Evolutionary conservation across 2,329 filamentous ascomycete genomes (phyloP).

Genomic region (Apiospora malaysiana): DNA sequence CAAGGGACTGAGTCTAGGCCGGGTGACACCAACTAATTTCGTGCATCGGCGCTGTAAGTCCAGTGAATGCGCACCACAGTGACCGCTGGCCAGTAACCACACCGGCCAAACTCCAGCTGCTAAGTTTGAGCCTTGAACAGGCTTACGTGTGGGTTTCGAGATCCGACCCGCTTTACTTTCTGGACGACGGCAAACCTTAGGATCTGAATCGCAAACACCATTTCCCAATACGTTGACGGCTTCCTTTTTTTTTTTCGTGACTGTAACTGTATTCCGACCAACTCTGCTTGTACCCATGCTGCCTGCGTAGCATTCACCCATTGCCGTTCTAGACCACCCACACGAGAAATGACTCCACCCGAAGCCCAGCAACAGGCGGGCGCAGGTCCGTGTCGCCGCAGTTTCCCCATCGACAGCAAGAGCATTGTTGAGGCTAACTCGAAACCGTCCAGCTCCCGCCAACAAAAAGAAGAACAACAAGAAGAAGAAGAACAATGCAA

Average conservation of each 20-base stretch:
- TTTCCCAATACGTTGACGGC: not conserved
- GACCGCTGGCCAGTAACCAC: not conserved
- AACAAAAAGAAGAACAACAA: slow-evolving; percentile 64
- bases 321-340: slow-evolving; percentile 9
- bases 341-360: slow-evolving; percentile 38
- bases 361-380: slow-evolving; percentile 38
- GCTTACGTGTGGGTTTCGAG: slow-evolving; percentile 32
- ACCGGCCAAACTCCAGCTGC: slow-evolving; percentile 9
- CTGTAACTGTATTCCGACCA: not conserved
- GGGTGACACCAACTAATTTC: slow-evolving; percentile 8
- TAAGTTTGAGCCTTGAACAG: slow-evolving; percentile 25
- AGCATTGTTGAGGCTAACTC: slow-evolving; percentile 20
- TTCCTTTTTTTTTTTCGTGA: not conserved
- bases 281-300: not conserved
- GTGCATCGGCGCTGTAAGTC: slow-evolving; percentile 10
- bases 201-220: slow-evolving; percentile 16
- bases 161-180: slow-evolving; percentile 21
- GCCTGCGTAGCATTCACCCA: not conserved
- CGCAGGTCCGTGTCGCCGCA: slow-evolving; percentile 35
- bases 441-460: slow-evolving; percentile 36
- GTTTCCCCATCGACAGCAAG: slow-evolving; percentile 17
- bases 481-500: slow-evolving; percentile 59
- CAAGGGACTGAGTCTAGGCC: not conserved
- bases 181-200: slow-evolving; percentile 12
- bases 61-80: not conserved